Evolutionary conservation across 768 basidiomycete species (phyloP), one percentile per base, ranked within the genome.

Genomic region (Mycena latifolia): DNA sequence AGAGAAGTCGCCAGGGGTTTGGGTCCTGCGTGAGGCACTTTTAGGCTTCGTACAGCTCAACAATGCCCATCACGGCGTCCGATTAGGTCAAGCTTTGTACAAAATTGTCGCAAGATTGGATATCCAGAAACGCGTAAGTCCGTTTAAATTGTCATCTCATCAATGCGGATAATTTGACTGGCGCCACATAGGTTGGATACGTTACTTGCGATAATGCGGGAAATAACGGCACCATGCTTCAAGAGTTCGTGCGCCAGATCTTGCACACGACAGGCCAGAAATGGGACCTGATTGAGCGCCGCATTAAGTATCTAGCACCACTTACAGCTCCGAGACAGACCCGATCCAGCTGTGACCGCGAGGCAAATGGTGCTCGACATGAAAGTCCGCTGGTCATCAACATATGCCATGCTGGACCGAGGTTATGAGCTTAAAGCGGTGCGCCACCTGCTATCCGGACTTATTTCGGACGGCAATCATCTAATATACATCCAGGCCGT

Each of bases 1-100:
- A 43, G 77, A 80, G 65, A 52, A 20, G 0, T 22, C 33, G 1
- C 62, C 70, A 10, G 63, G 65, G 0, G 48, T 70, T 10, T 82
- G 78, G 79, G 59, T 72, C 28, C 43, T 77, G 11, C 51, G 77
- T 22, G 70, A 59, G 39, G 74, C 74, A 3, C 63, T 84, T 18
- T 22, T 63, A 12, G 61, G 54, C 10, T 63, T 63, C 39, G 54
- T 31, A 0, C 45, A 39, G n/a, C 17, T 65, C 15, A 65, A 65
- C 35, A 53, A 65, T 12, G 56, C 56, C 10, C 63, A 65, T 17
- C 39, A 65, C 63, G 63, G 63, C 11, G 22, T 53, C 7, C 56
- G 63, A 5, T 43, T 65, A 2, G 63, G 63, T 12, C 63, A 65
- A 43, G 22, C 63, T 2, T 25, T 64, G 27, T 64, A 31, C 39